These are phyloP conservation scores for Fraxinus anomala DNA, from an alignment of 257 asterid genomes.

Conservation along the genomic window DNA sequence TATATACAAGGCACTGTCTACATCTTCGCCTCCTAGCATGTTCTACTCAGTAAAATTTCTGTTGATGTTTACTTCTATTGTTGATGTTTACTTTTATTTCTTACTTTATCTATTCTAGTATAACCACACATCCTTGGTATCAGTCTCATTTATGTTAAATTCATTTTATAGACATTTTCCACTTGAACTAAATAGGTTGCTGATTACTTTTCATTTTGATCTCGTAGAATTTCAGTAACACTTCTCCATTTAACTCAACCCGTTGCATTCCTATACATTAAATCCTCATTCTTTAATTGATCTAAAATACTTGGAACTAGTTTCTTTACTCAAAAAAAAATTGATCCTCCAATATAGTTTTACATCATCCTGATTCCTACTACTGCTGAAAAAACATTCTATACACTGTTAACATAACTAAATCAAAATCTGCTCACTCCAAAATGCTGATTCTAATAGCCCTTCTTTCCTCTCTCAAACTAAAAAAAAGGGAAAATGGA, in stretches of 20 bases:
- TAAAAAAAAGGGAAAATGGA: not conserved
- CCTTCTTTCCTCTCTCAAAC: not conserved
- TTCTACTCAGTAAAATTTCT: not conserved
- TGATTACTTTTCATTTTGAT: not conserved
- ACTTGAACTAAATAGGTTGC: not conserved
- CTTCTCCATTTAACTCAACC: not conserved
- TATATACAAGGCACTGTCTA: not conserved
- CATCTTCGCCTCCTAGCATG: not conserved
- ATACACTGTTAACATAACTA: not conserved
- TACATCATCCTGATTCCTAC: not conserved
- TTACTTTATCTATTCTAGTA: not conserved
- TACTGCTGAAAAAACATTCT: not conserved
- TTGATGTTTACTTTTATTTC: not conserved
- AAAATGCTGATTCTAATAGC: not conserved
- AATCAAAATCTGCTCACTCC: not conserved
- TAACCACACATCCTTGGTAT: not conserved
- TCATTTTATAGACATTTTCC: not conserved
- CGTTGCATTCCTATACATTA: not conserved
- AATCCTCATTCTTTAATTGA: not conserved
- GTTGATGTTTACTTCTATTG: not conserved
- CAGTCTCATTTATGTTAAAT: not conserved
- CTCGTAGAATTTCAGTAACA: not conserved
- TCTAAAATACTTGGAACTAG: not conserved
- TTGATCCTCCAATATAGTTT: not conserved
- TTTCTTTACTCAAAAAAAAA: no score